Evolutionary conservation across 495 filamentous ascomycete genomes (phyloP), one percentile per base, ranked within the genome.

Genomic region (Polyplosphaeria fusca): DNA sequence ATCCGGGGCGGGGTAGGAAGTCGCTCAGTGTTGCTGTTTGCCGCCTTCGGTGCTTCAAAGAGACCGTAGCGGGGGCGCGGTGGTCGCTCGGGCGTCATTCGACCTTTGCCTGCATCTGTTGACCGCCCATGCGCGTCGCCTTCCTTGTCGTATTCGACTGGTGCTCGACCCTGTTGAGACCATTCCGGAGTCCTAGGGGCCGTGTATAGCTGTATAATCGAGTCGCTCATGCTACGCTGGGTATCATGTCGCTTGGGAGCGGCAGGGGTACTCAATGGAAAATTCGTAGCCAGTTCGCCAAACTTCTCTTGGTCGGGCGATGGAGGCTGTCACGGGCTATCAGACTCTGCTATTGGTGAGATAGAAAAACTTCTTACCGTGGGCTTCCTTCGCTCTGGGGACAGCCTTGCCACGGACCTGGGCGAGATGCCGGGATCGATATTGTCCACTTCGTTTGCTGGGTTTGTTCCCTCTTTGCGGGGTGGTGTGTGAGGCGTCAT

Each of bases 361-460:
- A 13, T 35, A 11, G n/a, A 23, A 13, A 35, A 18, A 26, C 16
- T 5, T 40, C 52, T 42, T 52, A 53, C 60, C 32, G 62, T 58
- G 20, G 58, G 62, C 46, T 65, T 65, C 26, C 57, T 56, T 18
- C 58, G 28, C 23, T 61, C 54, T 38, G 58, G 63, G 0, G 63
- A 65, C 2, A 61, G 47, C 27, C 57, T 23, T 7, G 48, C 30
- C 7, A 59, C 40, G 18, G 58, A 62, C 7, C 48, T 23, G 4
- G 63, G 63, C 5, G 63, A 66, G n/a, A 58, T 55, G 4, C 58
- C 58, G 1, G 63, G 58, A 45, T 52, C 43, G 19, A 51, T 28
- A 30, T 64, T 51, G 45, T 64, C 61, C 2, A 25, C 45, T 7
- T 55, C 50, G 18, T 59, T 60, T 4, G 57, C 47, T 5, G 28